These are phyloP conservation scores for Verruconis gallopava DNA, from an alignment of 2,329 filamentous ascomycete species.

Conservation along the genomic window DNA sequence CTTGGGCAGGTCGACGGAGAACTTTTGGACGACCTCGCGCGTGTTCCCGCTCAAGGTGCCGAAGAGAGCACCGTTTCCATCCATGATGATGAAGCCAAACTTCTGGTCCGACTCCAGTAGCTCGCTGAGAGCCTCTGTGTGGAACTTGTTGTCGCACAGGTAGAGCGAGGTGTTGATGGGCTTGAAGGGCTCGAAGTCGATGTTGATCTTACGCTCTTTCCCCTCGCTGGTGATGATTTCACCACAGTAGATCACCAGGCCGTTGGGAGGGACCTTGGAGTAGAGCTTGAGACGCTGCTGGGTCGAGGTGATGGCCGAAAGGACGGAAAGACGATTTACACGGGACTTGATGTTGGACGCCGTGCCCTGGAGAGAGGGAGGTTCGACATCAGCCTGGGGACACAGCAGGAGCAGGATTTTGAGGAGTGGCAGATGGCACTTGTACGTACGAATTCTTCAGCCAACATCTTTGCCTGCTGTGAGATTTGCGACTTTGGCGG, in stretches of 20 bases:
- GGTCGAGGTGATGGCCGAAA: constrained; percentile 96
- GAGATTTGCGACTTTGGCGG: constrained; percentile 98
- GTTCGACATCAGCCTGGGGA: too few species aligned
- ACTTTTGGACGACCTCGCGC: constrained; percentile 92
- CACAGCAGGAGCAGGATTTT: too few species aligned
- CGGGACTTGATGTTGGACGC: constrained; percentile 99
- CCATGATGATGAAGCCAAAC: constrained; percentile 99
- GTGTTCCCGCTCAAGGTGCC: constrained; percentile 96
- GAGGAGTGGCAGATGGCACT: constrained; percentile 6
- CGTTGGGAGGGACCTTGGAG: constrained; percentile 96
- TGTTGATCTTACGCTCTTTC: constrained; percentile 99
- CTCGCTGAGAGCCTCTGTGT: constrained; percentile 93
- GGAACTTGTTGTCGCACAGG: constrained; percentile 99
- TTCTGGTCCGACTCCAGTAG: constrained; percentile 97
- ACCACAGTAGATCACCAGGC: constrained; percentile 96
- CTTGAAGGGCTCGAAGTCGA: constrained; percentile 99
- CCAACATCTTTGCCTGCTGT: constrained; percentile 96
- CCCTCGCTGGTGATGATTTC: constrained; percentile 99
- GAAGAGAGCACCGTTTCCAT: constrained; percentile 95
- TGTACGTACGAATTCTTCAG: constrained; percentile 87
- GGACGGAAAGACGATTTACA: constrained; percentile 94
- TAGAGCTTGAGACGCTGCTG: constrained; percentile 98
- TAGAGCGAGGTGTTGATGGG: constrained; percentile 99
- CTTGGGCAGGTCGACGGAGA: constrained; percentile 96
- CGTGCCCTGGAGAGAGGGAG: constrained; percentile 64